Evolutionary conservation across 306 rosid genomes (phyloP), one percentile per base, ranked within the genome.

Genomic region (Prunus mume): DNA sequence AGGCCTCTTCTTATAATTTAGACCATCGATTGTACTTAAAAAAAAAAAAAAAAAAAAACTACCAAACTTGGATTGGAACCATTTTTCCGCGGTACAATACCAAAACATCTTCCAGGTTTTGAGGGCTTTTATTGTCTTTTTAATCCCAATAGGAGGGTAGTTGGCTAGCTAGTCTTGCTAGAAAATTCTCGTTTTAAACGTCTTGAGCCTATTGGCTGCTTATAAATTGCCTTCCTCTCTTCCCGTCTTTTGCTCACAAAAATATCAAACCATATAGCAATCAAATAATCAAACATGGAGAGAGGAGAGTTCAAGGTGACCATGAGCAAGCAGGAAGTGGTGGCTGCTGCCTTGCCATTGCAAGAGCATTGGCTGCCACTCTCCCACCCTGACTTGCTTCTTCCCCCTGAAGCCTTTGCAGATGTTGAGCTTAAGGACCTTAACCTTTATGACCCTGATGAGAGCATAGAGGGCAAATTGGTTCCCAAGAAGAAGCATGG

Each of bases 331-430:
- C 85, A 80, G 69, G 96, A 89, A 54, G 83, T 88, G 60, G 92
- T 93, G 56, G 86, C 91, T 9, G 81, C 94, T 14, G 60, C 78
- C 12, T 30, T 89, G 9, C 97, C 97, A n/a, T 5, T 86, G 79
- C 90, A 89, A 70, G 83, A 89, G 19, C 90, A 90, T 68, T 86
- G 91, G 92, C 89, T 93, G 0, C 91, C 93, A 55, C 86, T 93
- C 28, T 93, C 96, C 18, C 89, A 93, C 81, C 93, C 90, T 24
- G 97, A 93, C 81, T 80, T 93, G 7, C 90, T 93, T 20, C 80
- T 93, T 17, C 97, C 96, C 1, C 77, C 83, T 0, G 93, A 89
- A 81, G 98, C 91, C 25, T 85, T 28, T 41, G 93, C 91, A 0
- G 91, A 89, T 9, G 70, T 89, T 11, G 90, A 89, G 62, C 88